These are phyloP conservation scores for Saccharomycopsis schoenii DNA, from an alignment of 805 yeast genomes.

Conservation along the genomic window DNA sequence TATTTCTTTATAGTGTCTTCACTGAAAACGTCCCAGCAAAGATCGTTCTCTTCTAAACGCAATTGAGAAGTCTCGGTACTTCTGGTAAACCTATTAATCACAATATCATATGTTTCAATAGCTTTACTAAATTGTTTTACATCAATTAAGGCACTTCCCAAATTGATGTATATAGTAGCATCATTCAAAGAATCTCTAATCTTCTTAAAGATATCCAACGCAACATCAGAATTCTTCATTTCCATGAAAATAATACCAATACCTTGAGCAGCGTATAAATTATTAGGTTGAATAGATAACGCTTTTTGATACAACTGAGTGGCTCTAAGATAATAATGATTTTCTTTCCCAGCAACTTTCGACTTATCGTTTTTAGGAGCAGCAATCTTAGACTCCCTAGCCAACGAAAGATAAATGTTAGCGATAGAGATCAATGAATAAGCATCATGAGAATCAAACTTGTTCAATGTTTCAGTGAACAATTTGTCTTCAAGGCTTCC, in stretches of 20 bases:
- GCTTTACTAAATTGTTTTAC: constrained; percentile 77
- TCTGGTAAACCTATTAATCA: constrained; percentile 46
- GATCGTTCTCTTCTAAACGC: neutral
- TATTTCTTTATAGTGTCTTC: constrained; percentile 5
- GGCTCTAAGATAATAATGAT: constrained; percentile 78
- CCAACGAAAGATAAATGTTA: constrained; percentile 73
- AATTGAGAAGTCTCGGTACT: constrained; percentile 3
- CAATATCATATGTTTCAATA: constrained; percentile 80
- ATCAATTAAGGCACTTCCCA: constrained; percentile 82
- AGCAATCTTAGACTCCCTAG: constrained; percentile 54
- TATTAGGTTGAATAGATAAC: constrained; percentile 67
- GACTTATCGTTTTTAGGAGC: constrained; percentile 19
- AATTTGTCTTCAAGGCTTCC: constrained; percentile 61
- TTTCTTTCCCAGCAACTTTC: constrained; percentile 44
- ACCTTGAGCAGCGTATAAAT: constrained; percentile 97
- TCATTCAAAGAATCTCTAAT: constrained; percentile 85
- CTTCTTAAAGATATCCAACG: constrained; percentile 79
- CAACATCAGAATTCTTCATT: constrained; percentile 60
- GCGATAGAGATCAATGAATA: constrained; percentile 88
- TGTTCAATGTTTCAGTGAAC: constrained; percentile 75
- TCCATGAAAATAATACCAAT: constrained; percentile 89
- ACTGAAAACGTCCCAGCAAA: constrained; percentile 6
- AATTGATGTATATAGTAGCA: constrained; percentile 69
- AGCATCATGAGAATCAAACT: constrained; percentile 76
- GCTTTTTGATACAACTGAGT: constrained; percentile 87